These are phyloP conservation scores for Metschnikowia santaceciliae DNA, from an alignment of 805 yeast species.

Conservation along the genomic window DNA sequence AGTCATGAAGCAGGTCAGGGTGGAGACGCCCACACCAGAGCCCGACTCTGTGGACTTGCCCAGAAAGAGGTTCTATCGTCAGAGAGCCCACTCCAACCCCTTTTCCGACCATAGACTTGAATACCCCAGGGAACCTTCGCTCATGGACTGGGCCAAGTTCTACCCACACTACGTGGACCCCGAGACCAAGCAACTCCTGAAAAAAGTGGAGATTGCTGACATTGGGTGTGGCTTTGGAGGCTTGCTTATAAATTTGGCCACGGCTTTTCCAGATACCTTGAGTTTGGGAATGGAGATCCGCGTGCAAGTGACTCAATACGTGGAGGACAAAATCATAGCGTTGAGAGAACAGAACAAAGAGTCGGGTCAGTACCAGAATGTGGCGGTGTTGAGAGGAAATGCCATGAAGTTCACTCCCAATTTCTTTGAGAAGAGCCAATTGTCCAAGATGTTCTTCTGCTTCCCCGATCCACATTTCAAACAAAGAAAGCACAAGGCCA, in stretches of 20 bases:
- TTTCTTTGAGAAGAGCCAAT: slow-evolving; percentile 78
- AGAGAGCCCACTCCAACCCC: slow-evolving; percentile 96
- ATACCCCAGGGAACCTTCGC: slow-evolving; percentile 75
- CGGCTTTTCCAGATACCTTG: slow-evolving; percentile 66
- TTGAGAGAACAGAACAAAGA: slow-evolving; percentile 54
- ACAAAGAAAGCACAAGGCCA: slow-evolving; percentile 94
- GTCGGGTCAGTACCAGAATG: slow-evolving; percentile 62
- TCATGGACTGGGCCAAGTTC: slow-evolving; percentile 81
- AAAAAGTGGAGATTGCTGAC: slow-evolving; percentile 82
- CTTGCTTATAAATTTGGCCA: slow-evolving; percentile 71
- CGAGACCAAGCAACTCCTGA: slow-evolving; percentile 38
- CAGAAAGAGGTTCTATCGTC: slow-evolving; percentile 83
- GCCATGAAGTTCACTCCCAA: slow-evolving; percentile 97
- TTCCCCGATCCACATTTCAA: slow-evolving; percentile 99
- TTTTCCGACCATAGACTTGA: slow-evolving; percentile 92
- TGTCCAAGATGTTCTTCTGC: slow-evolving; percentile 92
- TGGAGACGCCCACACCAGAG: slow-evolving; percentile 31
- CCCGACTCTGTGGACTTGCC: slow-evolving; percentile 54
- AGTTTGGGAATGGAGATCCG: slow-evolving; percentile 96
- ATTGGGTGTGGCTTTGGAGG: slow-evolving; percentile 99
- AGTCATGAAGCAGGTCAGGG: slow-evolving; percentile 42
- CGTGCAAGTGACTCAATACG: slow-evolving; percentile 95
- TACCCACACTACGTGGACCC: slow-evolving; percentile 60
- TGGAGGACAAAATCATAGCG: slow-evolving; percentile 91
- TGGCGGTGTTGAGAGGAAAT: slow-evolving; percentile 87